phyloP scores from a whole-genome alignment of 768 basidiomycete genomes.

The Sarcodon sp. region DNA sequence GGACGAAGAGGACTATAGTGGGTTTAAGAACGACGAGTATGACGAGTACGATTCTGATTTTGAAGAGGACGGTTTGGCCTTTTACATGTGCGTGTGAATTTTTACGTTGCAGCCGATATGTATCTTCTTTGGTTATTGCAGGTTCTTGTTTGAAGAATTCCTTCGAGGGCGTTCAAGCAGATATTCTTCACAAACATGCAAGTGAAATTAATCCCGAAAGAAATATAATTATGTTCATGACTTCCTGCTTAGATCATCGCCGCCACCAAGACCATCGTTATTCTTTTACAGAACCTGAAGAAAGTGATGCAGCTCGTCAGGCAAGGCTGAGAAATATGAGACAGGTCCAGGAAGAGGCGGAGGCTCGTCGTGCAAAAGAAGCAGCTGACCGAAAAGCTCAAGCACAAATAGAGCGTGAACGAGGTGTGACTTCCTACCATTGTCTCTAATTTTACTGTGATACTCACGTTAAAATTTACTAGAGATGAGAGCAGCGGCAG shows the following conservation, averaged over 20 bases:
- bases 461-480: constrained; percentile 1
- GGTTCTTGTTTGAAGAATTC: constrained; percentile 36
- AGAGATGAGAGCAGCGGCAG: constrained; percentile 43
- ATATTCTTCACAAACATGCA: constrained; percentile 17
- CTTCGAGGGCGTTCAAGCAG: constrained; percentile 21
- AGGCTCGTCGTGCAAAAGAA: constrained; percentile 38
- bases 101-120: background rate
- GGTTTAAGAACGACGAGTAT: constrained; percentile 19
- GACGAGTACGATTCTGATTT: constrained; percentile 16
- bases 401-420: constrained; percentile 33
- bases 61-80: constrained; percentile 19
- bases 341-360: constrained; percentile 43
- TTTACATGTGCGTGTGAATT: constrained; percentile 29
- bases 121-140: constrained; percentile 11
- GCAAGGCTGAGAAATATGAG: constrained; percentile 34
- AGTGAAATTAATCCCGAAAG: constrained; percentile 3
- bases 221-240: too few species aligned
- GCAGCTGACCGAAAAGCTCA: constrained; percentile 32
- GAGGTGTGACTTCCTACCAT: constrained; percentile 21
- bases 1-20: constrained; percentile 16
- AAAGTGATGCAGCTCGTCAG: constrained; percentile 5
- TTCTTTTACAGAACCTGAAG: background rate
- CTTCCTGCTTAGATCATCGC: background rate
- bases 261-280: background rate
- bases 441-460: background rate